Evolutionary conservation across 805 yeast species (phyloP), one percentile per base, ranked within the genome.

Genomic region (Candida orba): DNA sequence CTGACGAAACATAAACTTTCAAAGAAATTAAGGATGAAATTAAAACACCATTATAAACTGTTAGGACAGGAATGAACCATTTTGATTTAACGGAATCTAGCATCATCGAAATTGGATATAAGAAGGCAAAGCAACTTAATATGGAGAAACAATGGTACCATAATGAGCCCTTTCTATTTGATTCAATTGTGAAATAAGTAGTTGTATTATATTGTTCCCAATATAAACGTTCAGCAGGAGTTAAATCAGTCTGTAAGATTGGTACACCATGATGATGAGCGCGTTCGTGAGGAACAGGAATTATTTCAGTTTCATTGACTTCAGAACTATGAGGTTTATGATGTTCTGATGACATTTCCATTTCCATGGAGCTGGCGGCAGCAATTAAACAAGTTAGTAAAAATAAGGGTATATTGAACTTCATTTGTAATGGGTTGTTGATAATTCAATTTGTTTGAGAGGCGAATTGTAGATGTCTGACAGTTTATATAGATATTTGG

Each of bases 171-270:
- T 77, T 73, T 50, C 72, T 71, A 4, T 78, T 71, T 3, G 73
- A 52, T 0, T 71, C 72, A 12, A 75, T 57, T 8, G 76, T 79
- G 64, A 86, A 79, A 60, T 73, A 89, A 4, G 87, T 80, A 2
- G 91, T 82, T 13, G 95, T 78, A 56, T 84, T 79, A 63, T 89
- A 90, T 23, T 63, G 59, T 39, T 78, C 79, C 97, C 97, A 90
- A 62, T 74, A 90, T 24, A 71, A 59, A 43, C 78, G 67, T 61
- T 89, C 96, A 37, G 79, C 84, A 1, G 90, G 82, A 15, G 79
- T 71, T 39, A 90, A 70, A 17, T 76, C 56, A 2, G 84, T 82
- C 46, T 73, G 59, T 37, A 89, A 68, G 36, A 90, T 85, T 1
- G 95, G 90, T 50, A 76, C 56, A 0, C 95, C 95, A 56, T 87